Base-by-base conservation (phyloP, 768 basidiomycete genomes). In the Pulveroboletus sp. region DNA sequence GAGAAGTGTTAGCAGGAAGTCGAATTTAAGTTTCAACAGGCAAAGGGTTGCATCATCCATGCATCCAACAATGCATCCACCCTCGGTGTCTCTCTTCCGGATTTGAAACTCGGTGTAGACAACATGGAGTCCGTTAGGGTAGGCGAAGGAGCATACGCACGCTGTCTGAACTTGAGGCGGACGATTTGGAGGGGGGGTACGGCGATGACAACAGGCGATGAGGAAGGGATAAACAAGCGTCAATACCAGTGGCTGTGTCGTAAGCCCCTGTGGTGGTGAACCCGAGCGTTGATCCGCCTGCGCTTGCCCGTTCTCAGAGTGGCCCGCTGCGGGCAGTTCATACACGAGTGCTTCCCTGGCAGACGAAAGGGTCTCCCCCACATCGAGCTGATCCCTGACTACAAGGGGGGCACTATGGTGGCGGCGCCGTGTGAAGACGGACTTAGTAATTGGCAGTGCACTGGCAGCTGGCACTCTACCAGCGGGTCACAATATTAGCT, bases 101-200 rank as follows among this genome's bases (percentile, higher is more conserved):
- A 20, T 37, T 27, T 42, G 1, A 52, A 22, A 37, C 29, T 12
- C 56, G 41, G 41, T 32, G 24, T n/a, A 24, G 46, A 35, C 9
- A 26, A 26, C 17, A 12, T 16, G 7, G n/a, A 14, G 34, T 24
- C 35, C 20, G 20, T 22, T 5, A 22, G 5, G 30, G 31, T 16
- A 12, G 12, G 26, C 7, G 16, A 19, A 26, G 27, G 39, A 34
- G 26, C 43, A 56, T 70, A 80, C 83, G 81, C 68, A 84, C 84
- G 34, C 59, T 69, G 73, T 77, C 67, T 65, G 67, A 70, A 69
- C 70, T 76, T 76, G 75, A 74, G 73, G 76, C 65, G 46, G 73
- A 72, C 69, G 76, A 65, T 68, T 50, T 54, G 47, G 47, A 32
- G 17, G 53, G n/a, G n/a, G n/a, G 40, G 45, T n/a, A 45, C 47